These are phyloP conservation scores for Leptodermis oblonga DNA, from an alignment of 257 asterid species.

Conservation along the genomic window DNA sequence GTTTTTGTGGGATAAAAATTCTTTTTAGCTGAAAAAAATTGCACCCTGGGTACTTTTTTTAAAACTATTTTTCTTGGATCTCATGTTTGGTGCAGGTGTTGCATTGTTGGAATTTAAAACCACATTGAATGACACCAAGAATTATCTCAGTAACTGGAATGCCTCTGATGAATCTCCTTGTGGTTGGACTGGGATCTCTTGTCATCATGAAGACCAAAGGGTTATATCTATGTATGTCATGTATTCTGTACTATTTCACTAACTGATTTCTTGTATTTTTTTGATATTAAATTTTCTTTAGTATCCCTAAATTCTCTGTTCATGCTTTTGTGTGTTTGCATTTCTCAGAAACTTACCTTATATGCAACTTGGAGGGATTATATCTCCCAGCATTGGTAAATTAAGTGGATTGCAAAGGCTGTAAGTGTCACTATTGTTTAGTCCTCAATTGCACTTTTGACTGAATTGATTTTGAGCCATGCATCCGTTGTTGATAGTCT, in stretches of 20 bases:
- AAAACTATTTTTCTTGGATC: background rate
- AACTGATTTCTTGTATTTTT: background rate
- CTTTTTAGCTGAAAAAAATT: background rate
- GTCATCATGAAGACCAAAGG: conserved; percentile 66
- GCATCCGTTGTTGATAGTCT: background rate
- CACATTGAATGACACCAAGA: conserved; percentile 73
- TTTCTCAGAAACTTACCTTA: conserved; percentile 73
- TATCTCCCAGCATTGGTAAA: conserved; percentile 78
- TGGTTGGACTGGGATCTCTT: conserved; percentile 85
- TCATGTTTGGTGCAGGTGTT: conserved; percentile 42
- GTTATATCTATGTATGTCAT: conserved; percentile 73
- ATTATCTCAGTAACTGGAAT: conserved; percentile 66
- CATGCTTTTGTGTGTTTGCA: background rate
- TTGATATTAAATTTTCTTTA: background rate
- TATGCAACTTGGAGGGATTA: conserved; percentile 80
- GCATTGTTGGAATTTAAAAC: conserved; percentile 78
- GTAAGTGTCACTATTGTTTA: conserved; percentile 72
- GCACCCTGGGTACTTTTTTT: background rate
- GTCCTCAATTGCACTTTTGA: background rate
- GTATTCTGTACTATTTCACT: background rate
- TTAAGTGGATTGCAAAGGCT: conserved; percentile 71
- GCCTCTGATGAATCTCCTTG: conserved; percentile 77
- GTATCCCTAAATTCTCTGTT: background rate
- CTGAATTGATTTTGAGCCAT: background rate
- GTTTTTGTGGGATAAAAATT: background rate